phyloP scores from a whole-genome alignment of 768 basidiomycete species.

The Russula dissimulans region DNA sequence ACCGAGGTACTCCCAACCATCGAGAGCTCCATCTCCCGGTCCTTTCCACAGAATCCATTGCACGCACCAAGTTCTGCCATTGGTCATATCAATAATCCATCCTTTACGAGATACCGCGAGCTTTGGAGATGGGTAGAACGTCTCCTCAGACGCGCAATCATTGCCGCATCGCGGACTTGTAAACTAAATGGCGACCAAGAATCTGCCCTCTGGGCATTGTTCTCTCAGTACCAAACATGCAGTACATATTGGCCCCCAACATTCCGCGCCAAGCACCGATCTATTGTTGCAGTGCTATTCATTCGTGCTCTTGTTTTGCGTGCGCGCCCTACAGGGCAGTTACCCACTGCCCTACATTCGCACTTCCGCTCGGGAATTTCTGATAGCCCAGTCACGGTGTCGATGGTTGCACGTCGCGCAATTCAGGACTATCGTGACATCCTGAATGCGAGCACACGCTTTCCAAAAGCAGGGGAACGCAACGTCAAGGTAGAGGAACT shows the following conservation, averaged over 20 bases:
- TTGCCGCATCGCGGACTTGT: slow-evolving; percentile 46
- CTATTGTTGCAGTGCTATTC: slow-evolving; percentile 58
- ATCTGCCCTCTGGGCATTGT: slow-evolving; percentile 50
- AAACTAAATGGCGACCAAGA: slow-evolving; percentile 31
- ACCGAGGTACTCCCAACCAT: slow-evolving; percentile 45
- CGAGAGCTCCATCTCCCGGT: slow-evolving; percentile 35
- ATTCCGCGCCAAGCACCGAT: slow-evolving; percentile 71
- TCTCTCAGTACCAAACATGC: slow-evolving; percentile 51
- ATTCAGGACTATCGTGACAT: slow-evolving; percentile 64
- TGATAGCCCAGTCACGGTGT: slow-evolving; percentile 22
- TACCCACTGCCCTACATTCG: background rate
- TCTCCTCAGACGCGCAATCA: slow-evolving; percentile 70
- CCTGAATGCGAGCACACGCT: slow-evolving; percentile 56
- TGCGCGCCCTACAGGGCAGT: slow-evolving; percentile 15
- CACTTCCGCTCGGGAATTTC: slow-evolving; percentile 11
- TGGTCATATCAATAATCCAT: slow-evolving; percentile 37
- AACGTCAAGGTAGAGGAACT: slow-evolving; percentile 79
- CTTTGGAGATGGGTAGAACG: slow-evolving; percentile 82
- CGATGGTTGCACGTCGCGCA: slow-evolving; percentile 64
- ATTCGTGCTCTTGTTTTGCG: slow-evolving; percentile 61
- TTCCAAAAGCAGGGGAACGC: slow-evolving; percentile 73
- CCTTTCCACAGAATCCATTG: slow-evolving; percentile 25
- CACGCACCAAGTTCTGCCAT: slow-evolving; percentile 24
- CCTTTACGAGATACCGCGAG: slow-evolving; percentile 66
- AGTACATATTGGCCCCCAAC: slow-evolving; percentile 66